Evolutionary conservation across 805 yeast genomes (phyloP).

Genomic region (Yamadazyma phyllophila): DNA sequence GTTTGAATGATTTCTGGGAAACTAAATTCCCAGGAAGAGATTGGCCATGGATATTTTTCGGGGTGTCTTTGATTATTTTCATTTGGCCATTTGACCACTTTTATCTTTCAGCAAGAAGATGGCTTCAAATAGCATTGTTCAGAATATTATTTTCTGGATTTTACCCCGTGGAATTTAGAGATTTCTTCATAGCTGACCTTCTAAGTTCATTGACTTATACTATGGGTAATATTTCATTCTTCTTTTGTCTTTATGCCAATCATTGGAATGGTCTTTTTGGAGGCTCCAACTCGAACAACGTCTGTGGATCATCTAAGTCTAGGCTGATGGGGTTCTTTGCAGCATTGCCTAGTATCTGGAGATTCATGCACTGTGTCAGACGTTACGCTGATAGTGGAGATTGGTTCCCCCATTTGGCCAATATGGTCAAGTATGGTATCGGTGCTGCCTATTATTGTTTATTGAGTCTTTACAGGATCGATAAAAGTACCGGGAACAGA

Average conservation of each 20-base stretch:
- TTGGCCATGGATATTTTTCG: slow-evolving; percentile 79
- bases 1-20: slow-evolving; percentile 71
- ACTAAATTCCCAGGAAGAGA: slow-evolving; percentile 57
- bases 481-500: slow-evolving; percentile 38
- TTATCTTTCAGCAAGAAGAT: slow-evolving; percentile 63
- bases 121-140: slow-evolving; percentile 72
- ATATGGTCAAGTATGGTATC: slow-evolving; percentile 72
- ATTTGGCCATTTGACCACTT: slow-evolving; percentile 61
- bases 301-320: slow-evolving; percentile 79
- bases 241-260: slow-evolving; percentile 76
- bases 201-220: slow-evolving; percentile 87
- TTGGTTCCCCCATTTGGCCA: slow-evolving; percentile 94
- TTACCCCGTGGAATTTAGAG: slow-evolving; percentile 93
- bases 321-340: slow-evolving; percentile 78
- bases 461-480: slow-evolving; percentile 76
- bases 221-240: slow-evolving; percentile 78
- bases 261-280: slow-evolving; percentile 60
- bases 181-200: slow-evolving; percentile 90
- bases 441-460: slow-evolving; percentile 67
- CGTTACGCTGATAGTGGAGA: slow-evolving; percentile 93
- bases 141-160: slow-evolving; percentile 78
- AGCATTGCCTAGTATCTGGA: slow-evolving; percentile 84
- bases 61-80: slow-evolving; percentile 44
- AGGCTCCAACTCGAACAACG: slow-evolving; percentile 26
- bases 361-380: slow-evolving; percentile 84